A percentile compares a stretch with the other conserved stretches of the same genome.
Evolutionary conservation across 2,329 filamentous ascomycete species (phyloP).

Genomic region (Colletotrichum sp.): DNA sequence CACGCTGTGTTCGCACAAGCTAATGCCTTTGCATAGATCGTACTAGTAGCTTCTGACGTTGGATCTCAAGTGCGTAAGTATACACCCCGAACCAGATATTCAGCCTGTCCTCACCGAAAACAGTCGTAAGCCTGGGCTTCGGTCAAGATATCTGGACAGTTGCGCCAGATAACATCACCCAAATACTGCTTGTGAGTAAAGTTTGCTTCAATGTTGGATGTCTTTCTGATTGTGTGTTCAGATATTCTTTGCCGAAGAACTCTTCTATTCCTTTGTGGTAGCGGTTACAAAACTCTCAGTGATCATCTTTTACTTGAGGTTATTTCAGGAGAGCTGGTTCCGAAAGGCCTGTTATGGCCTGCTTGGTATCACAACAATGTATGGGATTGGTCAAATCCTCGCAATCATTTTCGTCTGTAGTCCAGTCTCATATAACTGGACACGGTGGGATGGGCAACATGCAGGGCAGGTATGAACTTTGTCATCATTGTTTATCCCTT

Average conservation of each 20-base stretch:
- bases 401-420: not conserved
- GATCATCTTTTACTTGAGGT: not conserved
- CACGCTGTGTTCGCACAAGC: not conserved
- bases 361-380: not conserved
- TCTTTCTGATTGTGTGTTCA: not conserved
- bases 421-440: conserved; percentile 4
- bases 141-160: not conserved
- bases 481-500: fast-evolving
- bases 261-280: not conserved
- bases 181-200: conserved; percentile 1
- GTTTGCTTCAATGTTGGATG: too few species aligned
- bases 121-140: not conserved
- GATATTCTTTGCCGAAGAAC: conserved; percentile 4
- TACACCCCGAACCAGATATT: not conserved
- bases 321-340: conserved; percentile 1
- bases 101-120: not conserved
- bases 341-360: not conserved
- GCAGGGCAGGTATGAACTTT: not conserved
- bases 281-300: not conserved
- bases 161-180: not conserved
- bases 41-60: not conserved
- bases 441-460: not conserved
- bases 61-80: not conserved
- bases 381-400: not conserved
- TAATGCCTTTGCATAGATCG: not conserved